Percentiles rank a stretch among this genome's conserved stretches.
Evolutionary conservation across 2,329 filamentous ascomycete species (phyloP).

Genomic region (Penicillium thymicola): DNA sequence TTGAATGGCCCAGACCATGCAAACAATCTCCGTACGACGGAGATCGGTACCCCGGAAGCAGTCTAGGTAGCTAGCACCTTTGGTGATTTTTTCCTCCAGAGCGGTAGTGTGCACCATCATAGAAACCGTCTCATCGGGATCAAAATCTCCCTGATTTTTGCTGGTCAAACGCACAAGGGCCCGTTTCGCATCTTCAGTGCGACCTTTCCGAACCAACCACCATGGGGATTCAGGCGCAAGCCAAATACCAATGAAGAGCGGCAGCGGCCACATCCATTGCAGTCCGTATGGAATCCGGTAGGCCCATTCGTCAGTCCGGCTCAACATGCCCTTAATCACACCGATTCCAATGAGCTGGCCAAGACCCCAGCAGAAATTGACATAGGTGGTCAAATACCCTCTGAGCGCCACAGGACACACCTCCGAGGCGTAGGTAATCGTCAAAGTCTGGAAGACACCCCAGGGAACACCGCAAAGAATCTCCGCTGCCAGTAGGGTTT

Average conservation of each 20-base stretch:
- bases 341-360: constrained; percentile 52
- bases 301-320: constrained; percentile 48
- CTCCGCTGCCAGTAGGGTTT: constrained; percentile 49
- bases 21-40: constrained; percentile 72
- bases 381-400: constrained; percentile 46
- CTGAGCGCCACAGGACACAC: constrained; percentile 48
- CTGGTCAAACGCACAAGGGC: constrained; percentile 46
- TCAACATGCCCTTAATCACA: constrained; percentile 49
- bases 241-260: constrained; percentile 47
- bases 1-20: constrained; percentile 64
- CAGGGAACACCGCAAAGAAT: constrained; percentile 52
- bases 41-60: constrained; percentile 79
- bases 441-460: constrained; percentile 52
- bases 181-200: constrained; percentile 47
- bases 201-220: constrained; percentile 50
- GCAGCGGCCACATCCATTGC: constrained; percentile 55
- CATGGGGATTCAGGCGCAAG: constrained; percentile 52
- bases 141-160: constrained; percentile 58
- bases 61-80: constrained; percentile 71
- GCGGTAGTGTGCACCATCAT: constrained; percentile 93
- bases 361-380: constrained; percentile 48
- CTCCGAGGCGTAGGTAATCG: constrained; percentile 48
- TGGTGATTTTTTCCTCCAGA: constrained; percentile 71
- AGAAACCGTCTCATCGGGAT: constrained; percentile 78
- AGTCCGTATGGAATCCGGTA: constrained; percentile 52